Conservation (phyloP, 2,329 filamentous ascomycete genomes). For the Ceratocystis smalleyi region DNA sequence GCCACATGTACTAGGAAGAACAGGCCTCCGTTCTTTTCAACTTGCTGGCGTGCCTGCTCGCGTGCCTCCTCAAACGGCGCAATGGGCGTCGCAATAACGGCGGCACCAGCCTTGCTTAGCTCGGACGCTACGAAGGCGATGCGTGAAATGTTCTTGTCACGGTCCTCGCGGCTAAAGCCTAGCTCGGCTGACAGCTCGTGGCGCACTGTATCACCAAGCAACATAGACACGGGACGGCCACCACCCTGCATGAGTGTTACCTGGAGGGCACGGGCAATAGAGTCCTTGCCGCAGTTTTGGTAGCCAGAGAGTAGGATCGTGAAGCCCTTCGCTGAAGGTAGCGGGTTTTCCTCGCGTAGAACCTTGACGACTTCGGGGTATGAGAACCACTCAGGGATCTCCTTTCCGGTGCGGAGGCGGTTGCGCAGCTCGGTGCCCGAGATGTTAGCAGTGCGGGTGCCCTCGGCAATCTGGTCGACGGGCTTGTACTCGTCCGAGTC, state of each 20-base stretch:
- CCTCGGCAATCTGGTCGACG: conserved; percentile 72
- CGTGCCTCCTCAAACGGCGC: conserved; percentile 76
- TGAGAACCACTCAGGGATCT: conserved; percentile 98
- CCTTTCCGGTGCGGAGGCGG: conserved; percentile 76
- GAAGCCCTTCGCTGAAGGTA: conserved; percentile 84
- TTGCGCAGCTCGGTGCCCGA: conserved; percentile 81
- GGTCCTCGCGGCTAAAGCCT: conserved; percentile 84
- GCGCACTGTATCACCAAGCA: conserved; percentile 90
- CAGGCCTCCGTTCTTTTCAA: conserved; percentile 64
- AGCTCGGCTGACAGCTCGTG: conserved; percentile 86
- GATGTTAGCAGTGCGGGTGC: conserved; percentile 75
- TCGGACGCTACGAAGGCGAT: conserved; percentile 94
- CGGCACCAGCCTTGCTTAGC: conserved; percentile 80
- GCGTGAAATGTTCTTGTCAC: conserved; percentile 84
- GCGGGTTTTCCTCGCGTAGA: conserved; percentile 87
- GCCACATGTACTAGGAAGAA: conserved; percentile 95
- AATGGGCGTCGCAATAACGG: conserved; percentile 92
- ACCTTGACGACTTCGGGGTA: conserved; percentile 98
- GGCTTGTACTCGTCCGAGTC: conserved; percentile 94
- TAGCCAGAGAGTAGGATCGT: conserved; percentile 96
- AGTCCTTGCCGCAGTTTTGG: conserved; percentile 93
- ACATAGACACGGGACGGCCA: conserved; percentile 81
- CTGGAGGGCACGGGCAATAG: conserved; percentile 86
- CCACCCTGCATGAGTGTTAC: conserved; percentile 97
- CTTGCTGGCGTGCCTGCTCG: conserved; percentile 61